Conservation (phyloP, 108 stramenopile genomes). For the Epipyxis sp. region DNA sequence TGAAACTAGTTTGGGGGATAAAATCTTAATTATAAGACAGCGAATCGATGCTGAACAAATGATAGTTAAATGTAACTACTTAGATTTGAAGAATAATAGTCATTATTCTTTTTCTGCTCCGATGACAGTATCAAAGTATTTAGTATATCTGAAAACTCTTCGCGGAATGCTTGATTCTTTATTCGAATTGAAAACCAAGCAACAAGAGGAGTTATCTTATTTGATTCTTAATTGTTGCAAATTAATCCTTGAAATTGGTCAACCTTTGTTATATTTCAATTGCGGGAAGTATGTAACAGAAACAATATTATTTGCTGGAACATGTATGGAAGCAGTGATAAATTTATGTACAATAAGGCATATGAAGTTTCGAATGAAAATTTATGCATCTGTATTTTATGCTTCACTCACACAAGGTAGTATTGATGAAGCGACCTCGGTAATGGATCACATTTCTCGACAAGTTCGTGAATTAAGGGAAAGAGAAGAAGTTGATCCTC, state of each 20-base stretch:
- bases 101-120: slow-evolving; percentile 1
- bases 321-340: slow-evolving; percentile 21
- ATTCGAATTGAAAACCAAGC: background rate
- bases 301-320: background rate
- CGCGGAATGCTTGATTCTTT: background rate
- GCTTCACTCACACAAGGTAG: background rate
- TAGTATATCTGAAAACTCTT: background rate
- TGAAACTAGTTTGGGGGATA: no score
- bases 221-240: background rate
- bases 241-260: slow-evolving; percentile 5
- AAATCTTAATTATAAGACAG: no score
- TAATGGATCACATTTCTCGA: background rate
- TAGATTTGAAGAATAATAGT: no score
- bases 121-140: background rate
- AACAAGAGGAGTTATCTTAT: slow-evolving; percentile 14
- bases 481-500: slow-evolving; percentile 30
- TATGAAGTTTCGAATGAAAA: slow-evolving; percentile 6
- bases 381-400: background rate
- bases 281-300: slow-evolving; percentile 26
- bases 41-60: no score
- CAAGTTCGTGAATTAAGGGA: slow-evolving; percentile 7
- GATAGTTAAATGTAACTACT: no score
- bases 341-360: slow-evolving; percentile 29
- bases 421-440: background rate
- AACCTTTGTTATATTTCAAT: slow-evolving; percentile 3